phyloP scores from a whole-genome alignment of 169 alveolate genomes.

The Gregarina niphandrodes region DNA sequence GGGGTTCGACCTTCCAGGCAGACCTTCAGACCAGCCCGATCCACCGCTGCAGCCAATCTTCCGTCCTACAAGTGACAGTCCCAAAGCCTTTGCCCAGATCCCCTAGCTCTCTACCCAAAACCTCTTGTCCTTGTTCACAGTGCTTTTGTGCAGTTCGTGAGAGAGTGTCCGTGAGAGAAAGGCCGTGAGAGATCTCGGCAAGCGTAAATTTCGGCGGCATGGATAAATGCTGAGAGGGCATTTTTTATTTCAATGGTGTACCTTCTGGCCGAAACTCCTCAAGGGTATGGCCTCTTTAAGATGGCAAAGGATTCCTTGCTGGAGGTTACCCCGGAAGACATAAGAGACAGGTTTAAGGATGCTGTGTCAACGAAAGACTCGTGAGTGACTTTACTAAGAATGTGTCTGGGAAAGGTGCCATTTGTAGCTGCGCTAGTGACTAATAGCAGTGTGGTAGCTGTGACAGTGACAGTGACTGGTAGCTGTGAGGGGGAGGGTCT shows the following conservation, averaged over 20 bases:
- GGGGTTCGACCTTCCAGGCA: no score
- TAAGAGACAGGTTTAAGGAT: constrained; percentile 1
- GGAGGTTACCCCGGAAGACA: constrained; percentile 17
- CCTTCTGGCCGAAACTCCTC: constrained; percentile 92
- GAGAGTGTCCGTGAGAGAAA: no score
- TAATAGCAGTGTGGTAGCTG: neutral
- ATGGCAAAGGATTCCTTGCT: constrained; percentile 53
- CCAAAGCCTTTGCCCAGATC: no score
- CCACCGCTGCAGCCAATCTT: no score
- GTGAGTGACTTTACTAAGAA: neutral
- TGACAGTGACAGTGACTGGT: neutral
- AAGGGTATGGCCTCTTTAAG: constrained; percentile 91
- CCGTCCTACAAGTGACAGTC: no score
- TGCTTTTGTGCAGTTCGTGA: no score
- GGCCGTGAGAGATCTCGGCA: no score
- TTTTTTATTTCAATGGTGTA: constrained; percentile 35
- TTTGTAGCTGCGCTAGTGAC: neutral
- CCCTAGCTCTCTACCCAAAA: no score
- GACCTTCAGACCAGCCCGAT: no score
- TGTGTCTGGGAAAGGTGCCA: neutral
- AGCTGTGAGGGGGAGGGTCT: neutral
- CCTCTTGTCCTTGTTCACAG: no score
- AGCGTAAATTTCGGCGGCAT: no score
- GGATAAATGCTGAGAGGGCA: no score
- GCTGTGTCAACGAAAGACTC: neutral